Evolutionary conservation across 2,329 filamentous ascomycete genomes (phyloP), one percentile per base, ranked within the genome.

Genomic region (Diaporthe citriasiana): DNA sequence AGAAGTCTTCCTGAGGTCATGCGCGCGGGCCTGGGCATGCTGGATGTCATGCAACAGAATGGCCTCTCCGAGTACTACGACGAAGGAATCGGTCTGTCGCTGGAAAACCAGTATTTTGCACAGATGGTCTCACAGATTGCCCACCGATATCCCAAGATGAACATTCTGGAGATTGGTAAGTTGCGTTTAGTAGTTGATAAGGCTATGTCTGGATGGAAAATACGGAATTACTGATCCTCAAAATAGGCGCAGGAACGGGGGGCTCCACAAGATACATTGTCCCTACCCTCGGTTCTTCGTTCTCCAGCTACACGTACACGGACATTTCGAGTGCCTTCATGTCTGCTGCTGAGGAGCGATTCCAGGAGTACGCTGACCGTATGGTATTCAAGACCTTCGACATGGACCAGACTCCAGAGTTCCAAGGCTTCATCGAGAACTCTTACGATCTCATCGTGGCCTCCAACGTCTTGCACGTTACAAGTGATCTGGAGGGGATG

Each of bases 291-390:
- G 42, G 42, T 45, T 19, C 42, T 45, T 45, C 42, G 12, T 45
- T 45, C 42, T 45, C 45, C 19, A 19, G 15, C 7, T 87, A 87
- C 74, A 85, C 83, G 0, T 88, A 81, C 77, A 87, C 86, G 0
- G 85, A 87, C 69, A 80, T 85, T 17, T 82, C 82, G 0, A 60
- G 78, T 2, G 81, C 79, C 22, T 84, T 83, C 77, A 85, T 87
- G 59, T 79, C 80, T 12, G 72, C 78, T 3, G 84, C 69, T 8
- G 10, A 38, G 8, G 19, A 35, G 2, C 7, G 19, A 8, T 71
- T 71, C 30, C n/a, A 60, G 22, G 45, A 63, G 2, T 22, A 47
- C 17, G 7, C 15, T 3, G 6, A 22, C 45, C 10, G n/a, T 4
- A 71, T 71, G 55, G 33, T 33, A 1, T 71, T 22, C 55, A 38